phyloP scores from a whole-genome alignment of 2,329 filamentous ascomycete genomes.

The Pezicula carpinea region DNA sequence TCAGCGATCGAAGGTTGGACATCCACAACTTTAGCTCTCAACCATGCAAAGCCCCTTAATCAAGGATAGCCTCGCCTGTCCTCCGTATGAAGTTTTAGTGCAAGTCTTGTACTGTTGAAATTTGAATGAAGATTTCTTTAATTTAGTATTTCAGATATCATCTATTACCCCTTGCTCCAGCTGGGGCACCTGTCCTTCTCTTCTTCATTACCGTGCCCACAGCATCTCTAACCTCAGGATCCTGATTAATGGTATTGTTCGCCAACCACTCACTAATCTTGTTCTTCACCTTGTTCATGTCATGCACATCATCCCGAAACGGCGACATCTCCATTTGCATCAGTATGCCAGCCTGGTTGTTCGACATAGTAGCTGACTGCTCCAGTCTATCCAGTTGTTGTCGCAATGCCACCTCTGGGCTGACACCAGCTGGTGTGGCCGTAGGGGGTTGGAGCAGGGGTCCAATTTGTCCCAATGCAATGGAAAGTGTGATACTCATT shows the following conservation, averaged over 20 bases:
- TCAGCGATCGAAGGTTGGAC: too few species aligned
- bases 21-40: too few species aligned
- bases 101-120: too few species aligned
- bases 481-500: slow-evolving; percentile 71
- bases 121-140: too few species aligned
- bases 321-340: slow-evolving; percentile 77
- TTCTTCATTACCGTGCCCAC: slow-evolving; percentile 63
- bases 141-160: slow-evolving; percentile 5
- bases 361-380: slow-evolving; percentile 50
- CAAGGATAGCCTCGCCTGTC: too few species aligned
- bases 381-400: slow-evolving; percentile 67
- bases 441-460: slow-evolving; percentile 50
- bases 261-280: slow-evolving; percentile 84
- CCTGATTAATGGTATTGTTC: slow-evolving; percentile 74
- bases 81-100: too few species aligned
- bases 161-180: slow-evolving; percentile 44
- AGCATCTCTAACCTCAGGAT: slow-evolving; percentile 78
- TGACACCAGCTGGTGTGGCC: slow-evolving; percentile 25
- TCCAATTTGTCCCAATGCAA: slow-evolving; percentile 77
- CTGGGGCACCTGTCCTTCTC: slow-evolving; percentile 56
- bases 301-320: slow-evolving; percentile 67
- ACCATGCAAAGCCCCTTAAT: too few species aligned
- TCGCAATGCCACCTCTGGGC: slow-evolving; percentile 45
- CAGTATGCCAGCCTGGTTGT: slow-evolving; percentile 65
- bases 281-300: slow-evolving; percentile 58